Evolutionary conservation across 2,329 filamentous ascomycete species (phyloP), one percentile per base, ranked within the genome.

Genomic region (Xylaria sp.): DNA sequence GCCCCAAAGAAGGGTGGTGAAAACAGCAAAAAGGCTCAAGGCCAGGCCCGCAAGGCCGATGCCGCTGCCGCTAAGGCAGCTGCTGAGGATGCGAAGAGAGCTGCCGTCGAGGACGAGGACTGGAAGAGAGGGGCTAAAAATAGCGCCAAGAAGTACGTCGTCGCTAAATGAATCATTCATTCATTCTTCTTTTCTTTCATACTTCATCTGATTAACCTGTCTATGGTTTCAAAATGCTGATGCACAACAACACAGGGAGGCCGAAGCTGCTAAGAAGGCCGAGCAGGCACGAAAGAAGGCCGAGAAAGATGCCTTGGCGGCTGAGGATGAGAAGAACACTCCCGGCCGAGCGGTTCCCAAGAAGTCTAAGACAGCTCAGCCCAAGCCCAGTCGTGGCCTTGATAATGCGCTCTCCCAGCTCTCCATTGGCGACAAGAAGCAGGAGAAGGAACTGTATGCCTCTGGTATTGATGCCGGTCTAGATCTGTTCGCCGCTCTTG

Each of bases 391-490:
- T 13, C 54, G 44, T 37, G 61, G 61, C 69, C 50, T 64, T 2
- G 65, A 61, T 18, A 30, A 44, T 2, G 62, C 62, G n/a, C 82
- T 93, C 47, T 83, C 82, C 16, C 87, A 90, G 72, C 86, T 96
- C 65, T 90, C 54, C 10, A 7, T 60, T 3, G 48, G 56, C 23
- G 61, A 63, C 39, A 52, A 62, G 1, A 55, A 61, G 23, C 23
- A 30, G 39, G 54, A 94, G 68, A 79, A 75, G 52, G 76, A 89
- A 0, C 82, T 97, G 69, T 92, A 88, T 73, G 92, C 92, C 2
- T 92, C 92, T 3, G 83, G 88, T 0, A 96, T 99, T 74, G 92
- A 97, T 74, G 93, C 97, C 70, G 92, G 92, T 0, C 84, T 97
- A 54, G 92, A 97, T 69, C 92, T 92, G 2, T 83, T 97, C 34